Evolutionary conservation across 1,139 yeast genomes (phyloP).

Genomic region (Petasospora fabianii): DNA sequence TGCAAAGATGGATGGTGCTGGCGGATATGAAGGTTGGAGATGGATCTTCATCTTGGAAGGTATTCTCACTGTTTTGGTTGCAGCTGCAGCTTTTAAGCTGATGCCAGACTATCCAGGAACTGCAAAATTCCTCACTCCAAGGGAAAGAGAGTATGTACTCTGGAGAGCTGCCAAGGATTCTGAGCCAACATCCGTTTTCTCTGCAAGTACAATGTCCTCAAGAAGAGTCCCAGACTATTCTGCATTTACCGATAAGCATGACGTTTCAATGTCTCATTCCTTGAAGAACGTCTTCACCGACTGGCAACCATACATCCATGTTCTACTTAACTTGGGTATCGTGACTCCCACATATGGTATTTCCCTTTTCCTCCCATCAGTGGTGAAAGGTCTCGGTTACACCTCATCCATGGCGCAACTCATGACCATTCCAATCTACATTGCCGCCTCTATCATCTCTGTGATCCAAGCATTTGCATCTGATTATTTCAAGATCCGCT

Average conservation of each 20-base stretch:
- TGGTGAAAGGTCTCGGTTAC: slow-evolving; percentile 31
- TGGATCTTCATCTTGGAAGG: slow-evolving; percentile 63
- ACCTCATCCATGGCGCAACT: slow-evolving; percentile 31
- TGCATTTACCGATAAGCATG: slow-evolving; percentile 14
- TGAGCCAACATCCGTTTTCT: slow-evolving; percentile 6
- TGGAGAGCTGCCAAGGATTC: slow-evolving; percentile 38
- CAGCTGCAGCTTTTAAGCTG: slow-evolving; percentile 42
- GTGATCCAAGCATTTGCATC: slow-evolving; percentile 32
- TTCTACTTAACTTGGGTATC: slow-evolving; percentile 18
- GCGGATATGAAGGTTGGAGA: slow-evolving; percentile 46
- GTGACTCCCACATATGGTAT: slow-evolving; percentile 16
- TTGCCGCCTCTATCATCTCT: slow-evolving; percentile 32
- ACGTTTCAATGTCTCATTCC: slow-evolving; percentile 13
- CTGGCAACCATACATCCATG: slow-evolving; percentile 15
- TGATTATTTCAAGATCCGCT: slow-evolving; percentile 32
- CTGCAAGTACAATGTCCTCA: not conserved
- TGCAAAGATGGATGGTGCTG: slow-evolving; percentile 30
- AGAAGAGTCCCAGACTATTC: slow-evolving; percentile 13
- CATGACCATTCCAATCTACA: slow-evolving; percentile 36
- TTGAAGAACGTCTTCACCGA: slow-evolving; percentile 16
- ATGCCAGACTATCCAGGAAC: slow-evolving; percentile 49
- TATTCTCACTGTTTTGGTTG: slow-evolving; percentile 47
- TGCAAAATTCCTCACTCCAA: slow-evolving; percentile 44
- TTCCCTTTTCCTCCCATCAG: slow-evolving; percentile 30
- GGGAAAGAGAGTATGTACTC: slow-evolving; percentile 45